phyloP scores from a whole-genome alignment of 768 basidiomycete species.

The Tephrocybe sp. region DNA sequence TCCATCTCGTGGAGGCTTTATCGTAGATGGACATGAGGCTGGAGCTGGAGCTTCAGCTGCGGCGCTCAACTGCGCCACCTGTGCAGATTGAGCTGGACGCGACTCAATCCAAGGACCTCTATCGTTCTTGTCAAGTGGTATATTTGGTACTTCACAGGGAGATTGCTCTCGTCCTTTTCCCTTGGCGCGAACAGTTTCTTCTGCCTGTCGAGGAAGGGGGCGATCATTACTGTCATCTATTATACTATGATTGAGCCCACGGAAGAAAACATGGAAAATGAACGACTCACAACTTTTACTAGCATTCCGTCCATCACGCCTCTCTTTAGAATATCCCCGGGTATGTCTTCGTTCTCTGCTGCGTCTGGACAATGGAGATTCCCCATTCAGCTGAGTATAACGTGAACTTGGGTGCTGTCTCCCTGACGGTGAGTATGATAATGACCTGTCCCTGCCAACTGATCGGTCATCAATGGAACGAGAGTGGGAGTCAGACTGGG shows the following conservation, averaged over 20 bases:
- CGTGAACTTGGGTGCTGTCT: conserved; percentile 23
- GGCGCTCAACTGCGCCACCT: conserved; percentile 6
- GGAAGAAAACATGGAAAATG: not conserved
- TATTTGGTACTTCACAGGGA: not conserved
- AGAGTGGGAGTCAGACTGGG: conserved; percentile 15
- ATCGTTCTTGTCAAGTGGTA: not conserved
- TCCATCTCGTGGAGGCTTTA: conserved; percentile 9
- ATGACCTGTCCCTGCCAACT: conserved; percentile 19
- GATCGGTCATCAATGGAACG: conserved; percentile 21
- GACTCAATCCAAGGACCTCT: not conserved
- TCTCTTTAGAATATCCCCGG: not conserved
- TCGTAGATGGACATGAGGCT: not conserved
- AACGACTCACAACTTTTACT: not conserved
- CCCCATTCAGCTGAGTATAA: not conserved
- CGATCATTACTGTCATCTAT: not conserved
- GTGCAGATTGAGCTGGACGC: not conserved
- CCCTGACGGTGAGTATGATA: conserved; percentile 35
- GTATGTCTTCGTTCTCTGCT: conserved; percentile 1
- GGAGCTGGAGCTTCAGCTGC: not conserved
- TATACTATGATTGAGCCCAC: too few species aligned
- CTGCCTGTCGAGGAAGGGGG: not conserved
- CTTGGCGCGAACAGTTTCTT: not conserved
- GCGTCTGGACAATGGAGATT: not conserved
- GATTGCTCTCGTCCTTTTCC: conserved; percentile 9
- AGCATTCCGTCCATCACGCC: not conserved